A percentile compares a stretch with the other conserved stretches of the same genome.
Conservation (phyloP, 768 basidiomycete genomes). For the Lactifluus hygrophoroides region DNA sequence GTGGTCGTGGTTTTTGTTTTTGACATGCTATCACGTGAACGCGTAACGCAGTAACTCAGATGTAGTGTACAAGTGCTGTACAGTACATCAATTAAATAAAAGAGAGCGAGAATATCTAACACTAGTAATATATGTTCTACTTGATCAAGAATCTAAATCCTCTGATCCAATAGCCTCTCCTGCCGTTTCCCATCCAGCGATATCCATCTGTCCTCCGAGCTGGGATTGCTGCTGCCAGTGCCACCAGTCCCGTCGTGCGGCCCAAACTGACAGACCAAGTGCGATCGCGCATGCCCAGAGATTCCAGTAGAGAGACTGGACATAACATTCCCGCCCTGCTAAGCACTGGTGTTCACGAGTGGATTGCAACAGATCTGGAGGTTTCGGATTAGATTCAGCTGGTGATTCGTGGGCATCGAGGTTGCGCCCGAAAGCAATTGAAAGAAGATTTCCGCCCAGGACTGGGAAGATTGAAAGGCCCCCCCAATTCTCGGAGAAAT, state of each 20-base stretch:
- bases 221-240: neutral
- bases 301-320: slow-evolving; percentile 21
- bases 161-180: slow-evolving; percentile 4
- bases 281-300: slow-evolving; percentile 21
- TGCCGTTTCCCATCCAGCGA: slow-evolving; percentile 11
- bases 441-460: slow-evolving; percentile 75
- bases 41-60: too few relatives aligned
- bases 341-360: slow-evolving; percentile 17
- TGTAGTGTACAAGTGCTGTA: too few relatives aligned
- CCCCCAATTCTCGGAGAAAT: slow-evolving; percentile 85
- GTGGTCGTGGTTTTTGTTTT: too few relatives aligned
- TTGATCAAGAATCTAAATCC: neutral
- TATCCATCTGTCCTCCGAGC: neutral
- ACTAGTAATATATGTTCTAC: neutral
- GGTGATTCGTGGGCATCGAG: slow-evolving; percentile 58
- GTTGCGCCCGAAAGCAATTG: slow-evolving; percentile 73
- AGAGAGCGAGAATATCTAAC: too few relatives aligned
- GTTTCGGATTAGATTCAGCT: neutral
- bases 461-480: slow-evolving; percentile 66
- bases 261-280: slow-evolving; percentile 21
- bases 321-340: slow-evolving; percentile 23
- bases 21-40: slow-evolving; percentile 4
- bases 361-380: neutral
- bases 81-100: too few relatives aligned
- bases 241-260: slow-evolving; percentile 22